These are phyloP conservation scores for Scedosporium boydii DNA, from an alignment of 2,329 filamentous ascomycete genomes.

Conservation along the genomic window DNA sequence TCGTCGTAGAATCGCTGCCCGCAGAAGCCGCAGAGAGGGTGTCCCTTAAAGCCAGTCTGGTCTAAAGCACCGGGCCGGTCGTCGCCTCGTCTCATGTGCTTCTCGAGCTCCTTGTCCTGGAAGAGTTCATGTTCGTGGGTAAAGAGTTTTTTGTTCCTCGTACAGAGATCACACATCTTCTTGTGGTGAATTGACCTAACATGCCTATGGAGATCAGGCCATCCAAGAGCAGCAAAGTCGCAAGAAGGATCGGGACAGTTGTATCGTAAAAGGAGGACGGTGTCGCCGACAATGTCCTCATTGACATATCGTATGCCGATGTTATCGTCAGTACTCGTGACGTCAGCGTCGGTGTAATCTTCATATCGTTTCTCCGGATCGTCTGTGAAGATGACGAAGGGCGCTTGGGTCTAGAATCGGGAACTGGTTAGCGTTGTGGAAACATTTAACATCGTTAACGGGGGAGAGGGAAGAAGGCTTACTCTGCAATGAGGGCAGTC, in stretches of 20 bases:
- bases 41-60: constrained; percentile 92
- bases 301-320: constrained; percentile 89
- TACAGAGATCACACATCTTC: constrained; percentile 84
- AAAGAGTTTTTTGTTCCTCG: constrained; percentile 94
- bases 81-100: constrained; percentile 84
- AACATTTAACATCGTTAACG: constrained; percentile 11
- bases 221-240: constrained; percentile 67
- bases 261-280: constrained; percentile 76
- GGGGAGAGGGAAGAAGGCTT: constrained; percentile 21
- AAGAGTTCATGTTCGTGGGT: constrained; percentile 97
- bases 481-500: constrained; percentile 93
- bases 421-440: neutral
- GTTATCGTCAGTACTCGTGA: constrained; percentile 70
- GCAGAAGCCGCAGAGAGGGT: constrained; percentile 91
- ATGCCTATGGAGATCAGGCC: constrained; percentile 56
- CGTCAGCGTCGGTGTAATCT: constrained; percentile 66
- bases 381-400: constrained; percentile 88
- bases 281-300: constrained; percentile 84
- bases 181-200: constrained; percentile 75
- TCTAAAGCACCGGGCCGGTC: constrained; percentile 81
- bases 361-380: constrained; percentile 72
- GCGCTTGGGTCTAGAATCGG: constrained; percentile 46
- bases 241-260: constrained; percentile 83
- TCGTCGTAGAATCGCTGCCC: constrained; percentile 87
- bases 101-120: constrained; percentile 66